Evolutionary conservation across 768 basidiomycete species (phyloP).

Genomic region (Panaeolus cyanescens): DNA sequence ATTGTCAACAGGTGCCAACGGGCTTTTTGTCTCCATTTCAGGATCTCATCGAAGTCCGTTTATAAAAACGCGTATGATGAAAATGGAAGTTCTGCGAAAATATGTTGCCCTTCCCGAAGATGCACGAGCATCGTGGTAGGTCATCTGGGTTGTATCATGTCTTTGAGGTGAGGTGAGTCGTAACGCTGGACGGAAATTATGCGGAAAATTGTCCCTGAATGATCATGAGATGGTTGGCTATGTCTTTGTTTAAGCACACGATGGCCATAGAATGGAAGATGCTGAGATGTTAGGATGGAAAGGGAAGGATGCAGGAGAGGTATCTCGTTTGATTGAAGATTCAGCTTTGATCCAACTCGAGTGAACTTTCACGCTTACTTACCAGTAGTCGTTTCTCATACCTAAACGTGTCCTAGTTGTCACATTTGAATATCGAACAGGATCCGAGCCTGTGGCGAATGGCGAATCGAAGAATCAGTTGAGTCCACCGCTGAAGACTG

Average conservation of each 20-base stretch:
- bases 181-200: too few species aligned
- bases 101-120: neutral
- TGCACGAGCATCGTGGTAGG: neutral
- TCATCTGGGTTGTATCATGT: neutral
- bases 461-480: neutral
- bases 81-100: neutral
- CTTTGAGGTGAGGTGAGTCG: neutral
- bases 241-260: neutral
- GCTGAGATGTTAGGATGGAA: neutral
- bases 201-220: neutral
- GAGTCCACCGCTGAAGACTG: neutral
- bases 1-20: neutral
- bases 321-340: neutral
- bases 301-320: neutral
- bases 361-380: too few species aligned
- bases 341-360: neutral
- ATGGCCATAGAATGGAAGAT: neutral
- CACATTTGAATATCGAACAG: neutral
- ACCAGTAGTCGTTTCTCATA: too few species aligned
- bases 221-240: neutral
- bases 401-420: neutral
- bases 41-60: neutral
- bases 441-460: neutral
- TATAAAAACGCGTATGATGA: neutral
- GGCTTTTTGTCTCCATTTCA: neutral